These are phyloP conservation scores for Lepraria neglecta DNA, from an alignment of 495 filamentous ascomycete genomes.

Conservation along the genomic window DNA sequence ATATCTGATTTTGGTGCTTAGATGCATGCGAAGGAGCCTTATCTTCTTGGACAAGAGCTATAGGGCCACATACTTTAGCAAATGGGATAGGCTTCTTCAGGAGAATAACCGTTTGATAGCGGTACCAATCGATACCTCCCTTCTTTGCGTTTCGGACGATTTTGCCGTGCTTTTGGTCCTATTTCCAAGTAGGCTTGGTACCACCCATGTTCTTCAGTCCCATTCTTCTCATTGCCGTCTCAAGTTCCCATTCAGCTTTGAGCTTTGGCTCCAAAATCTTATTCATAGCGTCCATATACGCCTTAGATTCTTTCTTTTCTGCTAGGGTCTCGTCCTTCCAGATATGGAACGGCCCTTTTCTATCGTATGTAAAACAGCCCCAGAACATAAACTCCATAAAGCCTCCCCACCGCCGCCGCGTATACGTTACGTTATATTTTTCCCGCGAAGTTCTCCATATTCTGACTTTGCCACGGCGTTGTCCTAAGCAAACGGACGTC, in stretches of 20 bases:
- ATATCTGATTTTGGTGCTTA: neutral
- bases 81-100: neutral
- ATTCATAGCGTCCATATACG: neutral
- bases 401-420: neutral
- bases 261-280: neutral
- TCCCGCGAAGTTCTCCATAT: too few species aligned
- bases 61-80: neutral
- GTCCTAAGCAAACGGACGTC: too few species aligned
- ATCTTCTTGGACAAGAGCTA: neutral
- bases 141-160: neutral
- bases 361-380: neutral
- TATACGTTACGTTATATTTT: too few species aligned
- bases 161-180: neutral
- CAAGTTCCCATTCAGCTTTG: neutral
- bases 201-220: too few species aligned
- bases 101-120: neutral
- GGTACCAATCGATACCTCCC: slow-evolving; percentile 1
- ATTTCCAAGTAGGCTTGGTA: too few species aligned
- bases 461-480: too few species aligned
- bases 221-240: neutral
- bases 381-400: neutral
- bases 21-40: neutral
- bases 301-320: neutral
- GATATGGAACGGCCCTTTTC: neutral
- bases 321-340: neutral